Conservation (phyloP, 2,329 filamentous ascomycete species). For the Stachybotrys chlorohalonatus region DNA sequence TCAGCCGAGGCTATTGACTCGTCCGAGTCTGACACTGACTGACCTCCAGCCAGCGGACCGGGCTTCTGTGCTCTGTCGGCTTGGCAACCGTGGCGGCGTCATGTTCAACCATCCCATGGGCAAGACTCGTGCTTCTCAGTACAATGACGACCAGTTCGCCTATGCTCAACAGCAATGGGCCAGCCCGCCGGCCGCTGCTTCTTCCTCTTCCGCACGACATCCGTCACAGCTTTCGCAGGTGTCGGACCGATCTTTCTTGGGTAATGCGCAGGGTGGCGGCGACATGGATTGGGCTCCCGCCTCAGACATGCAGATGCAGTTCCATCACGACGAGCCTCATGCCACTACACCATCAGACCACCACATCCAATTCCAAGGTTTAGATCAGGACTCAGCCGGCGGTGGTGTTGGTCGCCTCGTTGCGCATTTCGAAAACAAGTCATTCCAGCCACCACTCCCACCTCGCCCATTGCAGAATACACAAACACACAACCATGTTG, state of each 20-base stretch:
- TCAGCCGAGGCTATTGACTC: constrained; percentile 27
- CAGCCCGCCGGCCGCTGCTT: constrained; percentile 7
- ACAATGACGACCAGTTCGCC: constrained; percentile 17
- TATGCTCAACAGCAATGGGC: constrained; percentile 23
- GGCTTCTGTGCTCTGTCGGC: constrained; percentile 19
- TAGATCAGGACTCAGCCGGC: constrained; percentile 10
- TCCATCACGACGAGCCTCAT: constrained; percentile 13
- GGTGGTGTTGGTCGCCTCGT: constrained; percentile 23
- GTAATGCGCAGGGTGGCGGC: constrained; percentile 7
- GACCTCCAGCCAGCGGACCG: constrained; percentile 22
- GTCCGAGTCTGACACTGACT: constrained; percentile 26
- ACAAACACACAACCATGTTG: constrained; percentile 12
- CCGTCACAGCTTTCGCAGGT: constrained; percentile 16
- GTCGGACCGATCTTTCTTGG: constrained; percentile 14
- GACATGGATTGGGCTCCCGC: constrained; percentile 30
- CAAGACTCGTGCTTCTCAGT: constrained; percentile 20
- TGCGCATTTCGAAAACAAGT: constrained; percentile 31
- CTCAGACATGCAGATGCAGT: constrained; percentile 17
- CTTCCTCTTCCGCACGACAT: constrained; percentile 11
- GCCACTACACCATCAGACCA: constrained; percentile 5
- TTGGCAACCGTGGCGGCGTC: constrained; percentile 21
- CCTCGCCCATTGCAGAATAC: constrained; percentile 20
- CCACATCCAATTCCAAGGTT: constrained; percentile 17
- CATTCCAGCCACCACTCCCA: constrained; percentile 24
- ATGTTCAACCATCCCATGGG: constrained; percentile 27